A percentile compares a stretch with the other conserved stretches of the same genome.
phyloP scores from a whole-genome alignment of 1,284 basidiomycete genomes.

The Ganoderma boninense region DNA sequence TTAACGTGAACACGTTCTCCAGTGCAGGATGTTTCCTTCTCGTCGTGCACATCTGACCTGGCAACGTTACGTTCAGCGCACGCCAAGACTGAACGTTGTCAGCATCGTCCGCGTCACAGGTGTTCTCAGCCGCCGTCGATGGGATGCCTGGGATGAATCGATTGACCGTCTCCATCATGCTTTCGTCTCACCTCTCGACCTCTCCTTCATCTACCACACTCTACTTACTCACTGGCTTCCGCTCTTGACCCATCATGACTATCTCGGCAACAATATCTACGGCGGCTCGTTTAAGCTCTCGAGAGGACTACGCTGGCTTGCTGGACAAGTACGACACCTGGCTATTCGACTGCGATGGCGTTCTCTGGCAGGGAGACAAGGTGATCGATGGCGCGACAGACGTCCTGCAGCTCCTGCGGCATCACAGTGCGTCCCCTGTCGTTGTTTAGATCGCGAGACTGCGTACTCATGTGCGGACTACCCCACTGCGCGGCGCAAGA shows the following conservation, averaged over 20 bases:
- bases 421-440: constrained; percentile 49
- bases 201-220: neutral
- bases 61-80: neutral
- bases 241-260: neutral
- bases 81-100: neutral
- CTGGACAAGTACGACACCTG: constrained; percentile 90
- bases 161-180: neutral
- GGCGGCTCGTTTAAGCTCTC: constrained; percentile 41
- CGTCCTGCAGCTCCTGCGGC: constrained; percentile 74
- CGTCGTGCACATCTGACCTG: neutral
- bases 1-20: neutral
- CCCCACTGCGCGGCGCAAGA: constrained; percentile 50
- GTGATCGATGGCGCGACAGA: constrained; percentile 82
- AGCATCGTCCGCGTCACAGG: neutral
- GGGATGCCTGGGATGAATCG: neutral
- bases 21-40: neutral
- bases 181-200: neutral
- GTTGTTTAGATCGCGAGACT: neutral
- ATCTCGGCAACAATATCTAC: constrained; percentile 18
- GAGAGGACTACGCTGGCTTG: constrained; percentile 63
- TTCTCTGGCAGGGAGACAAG: constrained; percentile 90
- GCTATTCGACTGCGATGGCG: constrained; percentile 98
- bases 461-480: neutral
- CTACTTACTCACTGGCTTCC: neutral
- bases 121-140: neutral